Base-by-base conservation (phyloP, 805 yeast genomes). In the Wickerhamiella parazyma region DNA sequence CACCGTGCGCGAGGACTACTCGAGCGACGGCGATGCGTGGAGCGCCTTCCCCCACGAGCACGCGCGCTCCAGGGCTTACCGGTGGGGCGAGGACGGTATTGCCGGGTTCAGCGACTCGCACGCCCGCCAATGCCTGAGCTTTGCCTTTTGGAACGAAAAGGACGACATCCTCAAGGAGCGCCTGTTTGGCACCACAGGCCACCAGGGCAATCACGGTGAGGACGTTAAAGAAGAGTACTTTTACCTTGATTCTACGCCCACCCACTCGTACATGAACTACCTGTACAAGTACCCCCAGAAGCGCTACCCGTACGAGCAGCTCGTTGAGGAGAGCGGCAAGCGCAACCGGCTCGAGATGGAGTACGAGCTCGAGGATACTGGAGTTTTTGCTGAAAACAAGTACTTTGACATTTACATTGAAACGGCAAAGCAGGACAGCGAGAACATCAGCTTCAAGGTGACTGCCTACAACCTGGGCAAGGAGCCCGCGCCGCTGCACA, bases 11-110 rank as follows among this genome's bases (percentile, higher is more conserved):
- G 95, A 86, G 62, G 95, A 85, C 58, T 86, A 86, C 61, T 80
- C 94, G 0, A 68, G 63, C 41, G 72, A 76, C 51, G 96, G 96
- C 35, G 85, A 85, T 52, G 95, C 95, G 3, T 86, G 96, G 96
- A 70, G 75, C 31, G 75, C 76, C 52, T 86, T 86, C 62, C 83
- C 93, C 6, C 85, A 84, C 59, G 93, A 83, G 47, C 85, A 83
- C 48, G 80, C 93, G 1, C 69, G 76, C 47, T 73, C 86, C 18
- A 67, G 96, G 51, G 75, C 83, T 11, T 86, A 81, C 59, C 69
- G 96, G 36, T 86, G 96, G 96, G 94, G 95, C 34, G 96, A 87
- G 60, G 95, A 86, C 59, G 96, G 96, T 2, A 65, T 86, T 52
- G 93, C 89, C 9, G 96, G 96, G 40, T 79, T 83, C 17, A 73